Evolutionary conservation across 2,329 filamentous ascomycete genomes (phyloP).

Genomic region (Mycosphaerelloides madeirae): DNA sequence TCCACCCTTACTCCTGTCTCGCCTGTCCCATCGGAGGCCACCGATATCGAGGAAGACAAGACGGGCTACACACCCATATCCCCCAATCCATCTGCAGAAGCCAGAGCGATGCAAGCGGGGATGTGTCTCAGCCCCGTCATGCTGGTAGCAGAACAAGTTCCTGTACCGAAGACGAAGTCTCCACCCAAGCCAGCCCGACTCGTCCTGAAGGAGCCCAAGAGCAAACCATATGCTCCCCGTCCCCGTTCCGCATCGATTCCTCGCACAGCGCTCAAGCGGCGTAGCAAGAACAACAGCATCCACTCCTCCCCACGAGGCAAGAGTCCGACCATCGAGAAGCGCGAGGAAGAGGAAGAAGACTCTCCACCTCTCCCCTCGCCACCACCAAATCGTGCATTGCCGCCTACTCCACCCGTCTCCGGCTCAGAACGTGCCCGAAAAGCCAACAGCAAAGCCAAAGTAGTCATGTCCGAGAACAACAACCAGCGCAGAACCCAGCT

Average conservation of each 20-base stretch:
- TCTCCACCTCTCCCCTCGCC: conserved; percentile 31
- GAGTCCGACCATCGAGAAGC: conserved; percentile 9
- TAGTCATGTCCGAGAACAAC: background rate
- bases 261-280: conserved; percentile 18
- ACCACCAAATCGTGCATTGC: conserved; percentile 30
- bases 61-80: conserved; percentile 26
- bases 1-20: conserved; percentile 26
- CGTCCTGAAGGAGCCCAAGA: conserved; percentile 25
- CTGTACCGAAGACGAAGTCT: conserved; percentile 24
- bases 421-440: conserved; percentile 25
- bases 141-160: conserved; percentile 33
- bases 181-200: conserved; percentile 26
- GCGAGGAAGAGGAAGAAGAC: conserved; percentile 13
- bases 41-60: conserved; percentile 18
- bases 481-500: conserved; percentile 21
- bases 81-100: conserved; percentile 17
- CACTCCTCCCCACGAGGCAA: conserved; percentile 16
- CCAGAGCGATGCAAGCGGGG: conserved; percentile 6
- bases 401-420: conserved; percentile 32
- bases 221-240: conserved; percentile 26
- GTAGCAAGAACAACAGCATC: conserved; percentile 18
- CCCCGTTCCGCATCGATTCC: conserved; percentile 30
- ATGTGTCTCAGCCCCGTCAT: conserved; percentile 30
- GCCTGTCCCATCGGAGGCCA: conserved; percentile 23
- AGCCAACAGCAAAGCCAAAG: conserved; percentile 9